Percentiles rank a stretch among this genome's conserved stretches.
Conservation (phyloP, 352 stramenopile species). For the Nothophytophthora sp. region DNA sequence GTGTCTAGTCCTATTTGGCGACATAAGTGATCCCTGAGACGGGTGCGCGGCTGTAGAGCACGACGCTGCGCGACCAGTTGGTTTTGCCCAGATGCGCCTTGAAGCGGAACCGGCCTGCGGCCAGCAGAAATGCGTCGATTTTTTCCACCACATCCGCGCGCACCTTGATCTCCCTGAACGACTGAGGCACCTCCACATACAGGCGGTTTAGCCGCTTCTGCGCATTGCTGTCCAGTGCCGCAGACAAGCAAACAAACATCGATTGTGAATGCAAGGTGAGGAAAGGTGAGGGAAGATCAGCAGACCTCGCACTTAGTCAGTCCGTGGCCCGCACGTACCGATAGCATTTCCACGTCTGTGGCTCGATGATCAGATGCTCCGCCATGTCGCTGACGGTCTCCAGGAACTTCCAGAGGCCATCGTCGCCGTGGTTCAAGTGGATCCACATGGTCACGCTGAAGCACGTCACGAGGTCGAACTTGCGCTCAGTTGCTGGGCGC, state of each 20-base stretch:
- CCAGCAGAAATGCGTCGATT: constrained; percentile 67
- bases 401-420: constrained; percentile 75
- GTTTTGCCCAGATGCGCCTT: constrained; percentile 73
- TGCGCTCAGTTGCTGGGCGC: constrained; percentile 28
- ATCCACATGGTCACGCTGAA: constrained; percentile 92
- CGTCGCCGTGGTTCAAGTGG: constrained; percentile 84
- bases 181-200: constrained; percentile 46
- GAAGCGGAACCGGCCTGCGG: constrained; percentile 57
- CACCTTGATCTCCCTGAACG: constrained; percentile 62
- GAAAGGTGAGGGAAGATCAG: too few relatives aligned
- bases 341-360: constrained; percentile 88
- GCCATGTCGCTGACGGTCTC: constrained; percentile 60
- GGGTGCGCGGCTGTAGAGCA: constrained; percentile 66
- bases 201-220: constrained; percentile 67
- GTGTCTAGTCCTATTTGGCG: constrained; percentile 9
- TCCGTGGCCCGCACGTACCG: constrained; percentile 32
- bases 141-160: constrained; percentile 61
- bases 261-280: too few relatives aligned
- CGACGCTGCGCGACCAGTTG: constrained; percentile 76
- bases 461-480: constrained; percentile 75
- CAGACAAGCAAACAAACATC: not conserved
- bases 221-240: constrained; percentile 50
- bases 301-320: not conserved
- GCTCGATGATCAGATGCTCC: constrained; percentile 76
- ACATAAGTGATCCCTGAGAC: constrained; percentile 47